Base-by-base conservation (phyloP, 768 basidiomycete genomes). In the Auriculariales sp. region DNA sequence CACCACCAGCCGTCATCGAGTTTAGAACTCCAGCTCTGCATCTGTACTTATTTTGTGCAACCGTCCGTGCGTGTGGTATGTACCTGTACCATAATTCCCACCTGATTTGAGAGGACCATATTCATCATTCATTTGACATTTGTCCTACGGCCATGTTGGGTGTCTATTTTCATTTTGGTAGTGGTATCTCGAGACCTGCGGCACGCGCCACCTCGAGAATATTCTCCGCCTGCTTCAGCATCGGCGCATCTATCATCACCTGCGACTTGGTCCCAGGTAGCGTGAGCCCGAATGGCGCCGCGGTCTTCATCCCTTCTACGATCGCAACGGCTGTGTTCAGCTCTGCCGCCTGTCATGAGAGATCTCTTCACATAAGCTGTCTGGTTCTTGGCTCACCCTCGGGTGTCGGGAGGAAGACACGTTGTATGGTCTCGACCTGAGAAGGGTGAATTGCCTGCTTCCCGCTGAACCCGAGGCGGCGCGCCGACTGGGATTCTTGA, bases 391-490 rank as follows among this genome's bases (percentile, higher is more conserved):
- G 54, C 62, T 28, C 57, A 81, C 90, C 89, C 65, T 77, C 64
- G 15, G 68, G 62, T 0, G 79, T 79, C 0, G 92, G 92, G 0
- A 87, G 75, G 61, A 84, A 97, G 1, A 82, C 79, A 4, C 72
- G 65, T 52, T 93, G 85, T 24, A 93, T 86, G 5, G 74, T 70
- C 29, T 74, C 72, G 3, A 94, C 76, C 63, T 97, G 93, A 24
- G 68, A 67, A 0, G 93, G 93, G 62, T 97, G 93, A 33, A 97
- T 93, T 2, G 85, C 89, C 91, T 97, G 93, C 88, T 95, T 95
- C 39, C 91, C 93, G n/a, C 81, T 83, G 59, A 91, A 97, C 0
- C 93, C 93, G 12, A 95, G 66, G 49, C 78, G 67, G 44, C 83
- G 64, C 1, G 87, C 93, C 55, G 95, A 91, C 45, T 71, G 61